Percentiles rank a stretch among this genome's conserved stretches.
Conservation (phyloP, 2,329 filamentous ascomycete species). For the Fusarium siculi region DNA sequence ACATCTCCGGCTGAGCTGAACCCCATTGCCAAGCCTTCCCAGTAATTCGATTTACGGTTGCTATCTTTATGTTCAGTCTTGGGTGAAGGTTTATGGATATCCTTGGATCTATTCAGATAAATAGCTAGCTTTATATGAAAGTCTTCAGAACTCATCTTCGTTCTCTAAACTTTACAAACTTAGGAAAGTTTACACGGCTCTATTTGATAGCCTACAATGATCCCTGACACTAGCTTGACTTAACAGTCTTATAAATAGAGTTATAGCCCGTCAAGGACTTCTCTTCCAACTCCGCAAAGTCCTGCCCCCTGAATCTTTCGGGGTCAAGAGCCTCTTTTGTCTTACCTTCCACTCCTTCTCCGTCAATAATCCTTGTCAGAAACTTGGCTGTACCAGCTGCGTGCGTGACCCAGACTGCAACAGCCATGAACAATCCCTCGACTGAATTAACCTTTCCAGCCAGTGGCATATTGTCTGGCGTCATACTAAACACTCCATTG, state of each 20-base stretch:
- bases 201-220: fast-evolving
- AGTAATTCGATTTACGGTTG: not conserved
- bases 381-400: slow-evolving; percentile 35
- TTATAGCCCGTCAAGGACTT: slow-evolving; percentile 36
- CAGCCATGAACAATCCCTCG: slow-evolving; percentile 20
- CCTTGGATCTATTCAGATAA: fast-evolving
- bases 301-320: slow-evolving; percentile 32
- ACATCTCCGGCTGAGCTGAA: slow-evolving; percentile 6
- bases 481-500: slow-evolving; percentile 44
- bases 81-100: not conserved
- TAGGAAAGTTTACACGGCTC: fast-evolving
- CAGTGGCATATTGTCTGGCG: slow-evolving; percentile 42
- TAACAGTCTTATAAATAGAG: slow-evolving; percentile 39
- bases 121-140: not conserved
- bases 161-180: not conserved
- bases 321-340: slow-evolving; percentile 26
- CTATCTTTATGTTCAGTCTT: too few relatives aligned
- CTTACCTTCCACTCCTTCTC: slow-evolving; percentile 6
- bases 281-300: slow-evolving; percentile 12
- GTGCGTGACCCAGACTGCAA: slow-evolving; percentile 41
- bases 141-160: fast-evolving
- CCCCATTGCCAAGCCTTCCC: not conserved
- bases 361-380: slow-evolving; percentile 22
- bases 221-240: not conserved
- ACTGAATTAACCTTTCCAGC: slow-evolving; percentile 20